Conservation (phyloP, 306 rosid genomes). For the Cercis canadensis region DNA sequence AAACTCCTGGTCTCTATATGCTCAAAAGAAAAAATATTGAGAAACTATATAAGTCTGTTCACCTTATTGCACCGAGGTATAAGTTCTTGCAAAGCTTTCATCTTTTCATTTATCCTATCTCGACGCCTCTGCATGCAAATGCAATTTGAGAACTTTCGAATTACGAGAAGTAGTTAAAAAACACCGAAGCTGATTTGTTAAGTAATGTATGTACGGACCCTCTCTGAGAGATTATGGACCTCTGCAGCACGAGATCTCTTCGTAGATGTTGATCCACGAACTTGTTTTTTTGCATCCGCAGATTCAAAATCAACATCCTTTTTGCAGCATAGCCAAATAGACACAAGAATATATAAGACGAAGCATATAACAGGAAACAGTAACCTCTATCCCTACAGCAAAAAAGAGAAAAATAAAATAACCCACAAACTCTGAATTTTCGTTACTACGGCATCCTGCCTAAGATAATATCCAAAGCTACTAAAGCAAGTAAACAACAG, state of each 20-base stretch:
- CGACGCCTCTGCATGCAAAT: conserved; percentile 72
- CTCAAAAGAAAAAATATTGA: not conserved
- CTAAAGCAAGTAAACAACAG: no score
- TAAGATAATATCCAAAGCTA: no score
- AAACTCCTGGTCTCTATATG: not conserved
- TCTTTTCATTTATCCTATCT: conserved; percentile 88
- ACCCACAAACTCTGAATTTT: not conserved
- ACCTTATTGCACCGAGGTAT: conserved; percentile 93
- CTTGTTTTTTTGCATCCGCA: conserved; percentile 55
- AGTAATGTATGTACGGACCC: conserved; percentile 55
- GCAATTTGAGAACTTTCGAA: conserved; percentile 23
- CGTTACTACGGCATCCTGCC: no score
- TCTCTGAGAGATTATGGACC: conserved; percentile 91
- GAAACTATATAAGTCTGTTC: conserved; percentile 1
- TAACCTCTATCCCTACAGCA: not conserved
- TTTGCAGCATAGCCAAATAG: conserved; percentile 27
- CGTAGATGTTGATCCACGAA: conserved; percentile 55
- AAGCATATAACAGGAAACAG: conserved; percentile 16
- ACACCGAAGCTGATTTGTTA: not conserved
- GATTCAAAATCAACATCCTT: conserved; percentile 68
- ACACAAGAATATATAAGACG: conserved; percentile 15
- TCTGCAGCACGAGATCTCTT: conserved; percentile 86
- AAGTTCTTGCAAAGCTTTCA: conserved; percentile 87
- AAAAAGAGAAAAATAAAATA: not conserved
- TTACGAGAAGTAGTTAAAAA: conserved; percentile 15